Evolutionary conservation across 768 basidiomycete genomes (phyloP), one percentile per base, ranked within the genome.

Genomic region (Pholiota conissans): DNA sequence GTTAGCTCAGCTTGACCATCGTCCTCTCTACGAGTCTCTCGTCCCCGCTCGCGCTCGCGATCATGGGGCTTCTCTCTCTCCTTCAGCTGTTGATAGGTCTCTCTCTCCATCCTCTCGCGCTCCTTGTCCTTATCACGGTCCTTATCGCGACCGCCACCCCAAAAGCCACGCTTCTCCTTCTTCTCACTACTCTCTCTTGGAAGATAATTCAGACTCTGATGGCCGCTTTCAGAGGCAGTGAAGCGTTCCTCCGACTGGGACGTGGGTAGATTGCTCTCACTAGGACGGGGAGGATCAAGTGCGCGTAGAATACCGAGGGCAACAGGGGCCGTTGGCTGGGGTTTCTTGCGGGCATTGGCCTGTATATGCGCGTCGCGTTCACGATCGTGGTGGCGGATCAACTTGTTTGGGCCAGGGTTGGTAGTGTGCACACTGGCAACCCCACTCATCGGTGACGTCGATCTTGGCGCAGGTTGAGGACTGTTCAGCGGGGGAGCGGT

Each of bases 241-340:
- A 66, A 59, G 5, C 71, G 67, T 45, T 78, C 72, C 49, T 78
- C 75, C 6, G 74, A 74, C 10, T 65, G 61, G 0, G 71, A 59
- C 40, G 59, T 65, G 30, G 71, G 77, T 13, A 51, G 67, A 59
- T 57, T 72, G 7, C 26, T n/a, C 4, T 50, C 55, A 16, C 56
- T 60, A 7, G 61, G 24, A 8, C 64, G 62, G 0, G 73, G 77
- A 0, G 89, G 86, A 55, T 91, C 88, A 14, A 91, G 74, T 2
- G 89, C 78, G 46, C 75, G 76, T 55, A 89, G 73, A 45, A 89
- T 86, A 18, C 80, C 82, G 13, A 86, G 67, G 0, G 84, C 82
- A 9, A 71, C 75, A 1, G 74, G 73, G 1, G 73, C 69, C 52
- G 69, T 60, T 6, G 68, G 59, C 16, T 63, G 65, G 2, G 52